phyloP scores from a whole-genome alignment of 768 basidiomycete species.

The Rhizopogon salebrosus region DNA sequence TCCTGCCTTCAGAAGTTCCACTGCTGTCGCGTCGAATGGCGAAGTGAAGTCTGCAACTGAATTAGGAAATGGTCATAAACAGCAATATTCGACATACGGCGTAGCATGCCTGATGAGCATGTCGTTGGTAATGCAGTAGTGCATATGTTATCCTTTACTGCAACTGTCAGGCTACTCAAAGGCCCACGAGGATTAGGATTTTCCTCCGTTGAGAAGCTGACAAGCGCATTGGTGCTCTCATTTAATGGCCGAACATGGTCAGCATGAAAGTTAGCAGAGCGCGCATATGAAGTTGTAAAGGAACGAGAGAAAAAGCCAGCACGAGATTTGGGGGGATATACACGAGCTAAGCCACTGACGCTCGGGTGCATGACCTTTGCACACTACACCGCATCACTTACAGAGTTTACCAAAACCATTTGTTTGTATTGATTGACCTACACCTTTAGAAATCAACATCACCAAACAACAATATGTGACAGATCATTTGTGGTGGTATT shows the following conservation, averaged over 20 bases:
- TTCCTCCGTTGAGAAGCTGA: neutral
- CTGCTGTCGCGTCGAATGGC: slow-evolving; percentile 86
- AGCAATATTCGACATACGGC: slow-evolving; percentile 36
- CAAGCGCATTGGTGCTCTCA: neutral
- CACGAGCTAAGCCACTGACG: neutral
- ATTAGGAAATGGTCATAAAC: neutral
- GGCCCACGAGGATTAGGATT: slow-evolving; percentile 13
- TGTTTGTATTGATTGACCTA: slow-evolving; percentile 14
- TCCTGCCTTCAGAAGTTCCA: slow-evolving; percentile 46
- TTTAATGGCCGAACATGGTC: neutral
- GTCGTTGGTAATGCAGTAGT: slow-evolving; percentile 61
- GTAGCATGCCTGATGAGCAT: slow-evolving; percentile 74
- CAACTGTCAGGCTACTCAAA: slow-evolving; percentile 47
- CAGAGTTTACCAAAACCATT: slow-evolving; percentile 1
- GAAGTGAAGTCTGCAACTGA: slow-evolving; percentile 56
- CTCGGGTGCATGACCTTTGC: neutral
- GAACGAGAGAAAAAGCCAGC: neutral
- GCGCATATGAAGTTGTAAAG: neutral
- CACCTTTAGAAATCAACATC: neutral
- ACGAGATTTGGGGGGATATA: neutral
- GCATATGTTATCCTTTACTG: slow-evolving; percentile 86
- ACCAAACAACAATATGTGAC: neutral
- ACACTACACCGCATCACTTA: neutral
- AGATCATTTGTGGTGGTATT: neutral
- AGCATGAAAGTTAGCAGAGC: neutral